Base-by-base conservation (phyloP, 140 eudicot species). In the Oenanthe javanica region DNA sequence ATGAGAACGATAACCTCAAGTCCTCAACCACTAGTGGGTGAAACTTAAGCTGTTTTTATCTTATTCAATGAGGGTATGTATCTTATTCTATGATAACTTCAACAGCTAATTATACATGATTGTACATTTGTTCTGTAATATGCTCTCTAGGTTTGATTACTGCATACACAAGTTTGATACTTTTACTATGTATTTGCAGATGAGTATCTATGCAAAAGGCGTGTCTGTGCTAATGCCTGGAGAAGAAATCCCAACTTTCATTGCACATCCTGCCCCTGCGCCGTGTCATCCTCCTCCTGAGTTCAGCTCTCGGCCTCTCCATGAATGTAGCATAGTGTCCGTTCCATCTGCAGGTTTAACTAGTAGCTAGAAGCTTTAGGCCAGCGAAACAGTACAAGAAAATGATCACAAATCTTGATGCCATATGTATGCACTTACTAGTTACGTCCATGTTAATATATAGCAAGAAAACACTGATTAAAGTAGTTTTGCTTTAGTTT, bases 161-260 rank as follows among this genome's bases (percentile, higher is more conserved):
- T 45, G 59, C 50, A 9, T 18, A 74, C 40, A 74, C 21, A 14
- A 13, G 12, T 40, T 3, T 74, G 21, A 74, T 46, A 45, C 21
- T 73, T 49, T 1, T 23, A 11, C 4, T 4, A 31, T 76, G 18
- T 64, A 76, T 76, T 42, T 83, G 86, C 89, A 91, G 97, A 86
- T 87, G 82, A 90, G 87, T 51, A 82, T 88, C 72, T 91, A 91
- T 82, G 87, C 96, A 40, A 87, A 80, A 79, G 98, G 88, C 27
- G 95, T 91, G 48, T 89, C 98, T 0, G 98, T 93, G 25, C 78
- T 93, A 79, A 93, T 93, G 98, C 98, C 98, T 0, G 98, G 98
- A 82, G 96, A 93, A 72, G 88, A 82, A 57, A 86, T 83, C 10
- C 98, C 98, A 16, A 89, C 97, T 71, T 93, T 88, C 82, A 89